A percentile compares a stretch with the other conserved stretches of the same genome.
Conservation (phyloP, 2,329 filamentous ascomycete genomes). For the Zelopaecilomyces penicillatus region DNA sequence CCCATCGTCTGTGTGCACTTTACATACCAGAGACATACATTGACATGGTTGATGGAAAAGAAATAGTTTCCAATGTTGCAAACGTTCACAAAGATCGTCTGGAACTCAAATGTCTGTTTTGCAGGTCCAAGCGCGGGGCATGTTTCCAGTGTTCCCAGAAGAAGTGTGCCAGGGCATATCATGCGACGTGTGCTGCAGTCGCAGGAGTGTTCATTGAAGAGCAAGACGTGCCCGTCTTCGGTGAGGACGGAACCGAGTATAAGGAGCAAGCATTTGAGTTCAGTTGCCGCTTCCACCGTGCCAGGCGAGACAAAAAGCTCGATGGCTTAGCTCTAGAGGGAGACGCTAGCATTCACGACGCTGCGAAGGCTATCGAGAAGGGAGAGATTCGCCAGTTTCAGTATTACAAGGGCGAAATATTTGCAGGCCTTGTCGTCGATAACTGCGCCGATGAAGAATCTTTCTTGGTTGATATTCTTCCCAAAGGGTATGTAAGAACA, state of each 20-base stretch:
- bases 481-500: conserved; percentile 59
- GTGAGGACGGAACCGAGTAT: conserved; percentile 85
- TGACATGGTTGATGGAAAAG: conserved; percentile 59
- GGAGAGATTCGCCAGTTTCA: conserved; percentile 85
- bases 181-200: conserved; percentile 86
- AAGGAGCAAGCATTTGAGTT: conserved; percentile 88
- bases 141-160: conserved; percentile 95
- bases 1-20: conserved; percentile 79
- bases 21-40: conserved; percentile 92
- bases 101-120: conserved; percentile 90
- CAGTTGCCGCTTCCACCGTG: conserved; percentile 86
- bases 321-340: conserved; percentile 62
- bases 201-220: conserved; percentile 89
- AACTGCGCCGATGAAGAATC: conserved; percentile 69
- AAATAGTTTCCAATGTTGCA: conserved; percentile 70
- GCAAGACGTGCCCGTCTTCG: conserved; percentile 76
- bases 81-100: conserved; percentile 78
- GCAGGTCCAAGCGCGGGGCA: conserved; percentile 86
- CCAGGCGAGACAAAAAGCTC: conserved; percentile 72
- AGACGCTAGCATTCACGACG: conserved; percentile 58
- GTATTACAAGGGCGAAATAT: conserved; percentile 75
- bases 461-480: conserved; percentile 73
- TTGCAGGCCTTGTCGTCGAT: conserved; percentile 80
- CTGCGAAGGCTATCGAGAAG: conserved; percentile 57
- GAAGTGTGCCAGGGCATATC: conserved; percentile 89